A percentile compares a stretch with the other conserved stretches of the same genome.
Conservation (phyloP, 1,284 basidiomycete species). For the Vanrija humicola region DNA sequence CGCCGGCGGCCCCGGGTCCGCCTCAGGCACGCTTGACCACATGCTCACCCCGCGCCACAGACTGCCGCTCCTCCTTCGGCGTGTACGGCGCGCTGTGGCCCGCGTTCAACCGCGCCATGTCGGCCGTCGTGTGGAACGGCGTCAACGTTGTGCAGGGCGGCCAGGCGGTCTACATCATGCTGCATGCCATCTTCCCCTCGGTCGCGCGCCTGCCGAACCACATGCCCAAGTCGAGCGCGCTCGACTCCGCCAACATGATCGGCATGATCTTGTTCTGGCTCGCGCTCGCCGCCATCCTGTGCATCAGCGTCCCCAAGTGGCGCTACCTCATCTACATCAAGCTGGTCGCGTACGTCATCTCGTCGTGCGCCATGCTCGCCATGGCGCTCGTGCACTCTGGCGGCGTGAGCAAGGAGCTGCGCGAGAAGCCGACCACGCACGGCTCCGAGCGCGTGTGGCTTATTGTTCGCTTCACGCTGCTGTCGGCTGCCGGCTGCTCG, state of each 20-base stretch:
- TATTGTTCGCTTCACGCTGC: constrained; percentile 69
- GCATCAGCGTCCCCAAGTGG: constrained; percentile 67
- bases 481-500: constrained; percentile 63
- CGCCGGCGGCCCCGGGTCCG: background rate
- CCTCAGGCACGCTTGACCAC: constrained; percentile 21
- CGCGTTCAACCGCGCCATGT: constrained; percentile 69
- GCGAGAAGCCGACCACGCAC: constrained; percentile 62
- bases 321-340: constrained; percentile 31
- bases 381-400: constrained; percentile 23
- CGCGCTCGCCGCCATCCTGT: constrained; percentile 68
- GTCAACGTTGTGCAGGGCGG: constrained; percentile 31
- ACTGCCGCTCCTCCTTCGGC: constrained; percentile 69
- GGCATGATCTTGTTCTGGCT: constrained; percentile 81
- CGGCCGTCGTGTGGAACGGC: constrained; percentile 58
- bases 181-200: constrained; percentile 67
- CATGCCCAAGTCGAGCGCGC: constrained; percentile 63
- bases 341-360: constrained; percentile 28
- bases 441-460: constrained; percentile 30
- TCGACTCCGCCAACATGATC: constrained; percentile 45
- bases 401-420: constrained; percentile 69
- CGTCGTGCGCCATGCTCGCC: constrained; percentile 30
- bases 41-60: too few relatives aligned
- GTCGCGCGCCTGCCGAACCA: constrained; percentile 65
- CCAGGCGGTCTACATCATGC: constrained; percentile 66
- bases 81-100: constrained; percentile 78